phyloP scores from a whole-genome alignment of 2,329 filamentous ascomycete species.

The Fusarium sp. region DNA sequence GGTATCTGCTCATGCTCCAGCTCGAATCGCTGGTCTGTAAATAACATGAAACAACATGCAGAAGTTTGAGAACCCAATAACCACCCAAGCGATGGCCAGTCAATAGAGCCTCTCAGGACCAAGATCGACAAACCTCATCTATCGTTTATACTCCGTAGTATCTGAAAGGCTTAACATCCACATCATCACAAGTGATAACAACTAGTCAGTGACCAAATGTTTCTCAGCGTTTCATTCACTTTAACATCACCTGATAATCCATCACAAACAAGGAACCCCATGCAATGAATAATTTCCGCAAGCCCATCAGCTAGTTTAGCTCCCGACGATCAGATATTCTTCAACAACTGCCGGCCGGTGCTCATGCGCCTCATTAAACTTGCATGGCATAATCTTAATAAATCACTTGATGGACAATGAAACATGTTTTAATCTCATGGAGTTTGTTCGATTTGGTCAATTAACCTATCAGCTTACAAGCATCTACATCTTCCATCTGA shows the following conservation, averaged over 20 bases:
- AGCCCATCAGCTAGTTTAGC: constrained; percentile 22
- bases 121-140: neutral
- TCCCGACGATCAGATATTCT: constrained; percentile 13
- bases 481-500: constrained; percentile 35
- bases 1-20: no score
- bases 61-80: no score
- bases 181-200: no score
- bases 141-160: no score
- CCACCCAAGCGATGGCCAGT: no score
- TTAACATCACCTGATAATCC: neutral
- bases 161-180: no score
- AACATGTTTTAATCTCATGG: neutral
- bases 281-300: constrained; percentile 10
- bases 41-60: no score
- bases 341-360: constrained; percentile 1
- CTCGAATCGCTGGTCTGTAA: no score
- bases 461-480: constrained; percentile 37
- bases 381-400: constrained; percentile 2
- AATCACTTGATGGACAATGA: neutral
- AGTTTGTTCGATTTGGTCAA: constrained; percentile 31
- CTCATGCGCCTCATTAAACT: neutral
- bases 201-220: neutral
- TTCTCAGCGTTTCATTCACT: neutral
- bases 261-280: neutral
- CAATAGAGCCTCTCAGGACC: no score